phyloP scores from a whole-genome alignment of 345 rosid species.

The Salix dunnii region DNA sequence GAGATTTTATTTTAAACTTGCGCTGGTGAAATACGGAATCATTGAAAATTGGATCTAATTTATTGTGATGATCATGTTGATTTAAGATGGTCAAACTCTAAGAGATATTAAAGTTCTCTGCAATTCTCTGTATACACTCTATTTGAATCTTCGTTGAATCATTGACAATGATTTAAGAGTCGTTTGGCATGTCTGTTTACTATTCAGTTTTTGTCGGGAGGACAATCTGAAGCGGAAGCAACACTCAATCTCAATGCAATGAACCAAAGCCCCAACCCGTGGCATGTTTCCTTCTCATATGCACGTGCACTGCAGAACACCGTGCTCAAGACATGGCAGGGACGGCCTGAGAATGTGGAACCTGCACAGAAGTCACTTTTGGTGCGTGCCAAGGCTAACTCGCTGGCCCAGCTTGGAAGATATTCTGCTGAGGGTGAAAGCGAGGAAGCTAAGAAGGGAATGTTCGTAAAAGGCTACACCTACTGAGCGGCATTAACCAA shows the following conservation, averaged over 20 bases:
- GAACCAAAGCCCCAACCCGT: constrained; percentile 97
- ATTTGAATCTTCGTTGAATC: neutral
- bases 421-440: constrained; percentile 81
- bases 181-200: neutral
- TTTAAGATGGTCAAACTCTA: no score
- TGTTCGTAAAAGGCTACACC: constrained; percentile 96
- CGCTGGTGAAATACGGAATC: no score
- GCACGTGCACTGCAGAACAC: constrained; percentile 96
- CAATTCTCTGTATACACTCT: no score
- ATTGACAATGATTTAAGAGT: neutral
- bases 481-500: constrained; percentile 40
- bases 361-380: constrained; percentile 81
- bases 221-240: constrained; percentile 94
- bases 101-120: no score
- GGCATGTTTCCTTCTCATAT: constrained; percentile 98
- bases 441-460: constrained; percentile 91
- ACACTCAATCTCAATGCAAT: constrained; percentile 89
- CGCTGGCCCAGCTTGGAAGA: constrained; percentile 89
- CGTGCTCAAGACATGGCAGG: constrained; percentile 97
- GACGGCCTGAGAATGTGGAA: constrained; percentile 69
- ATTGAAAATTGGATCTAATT: no score
- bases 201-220: constrained; percentile 89
- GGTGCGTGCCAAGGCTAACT: constrained; percentile 94
- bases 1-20: no score
- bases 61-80: no score